Evolutionary conservation across 2,329 filamentous ascomycete species (phyloP).

Genomic region (Stachybotrys elegans): DNA sequence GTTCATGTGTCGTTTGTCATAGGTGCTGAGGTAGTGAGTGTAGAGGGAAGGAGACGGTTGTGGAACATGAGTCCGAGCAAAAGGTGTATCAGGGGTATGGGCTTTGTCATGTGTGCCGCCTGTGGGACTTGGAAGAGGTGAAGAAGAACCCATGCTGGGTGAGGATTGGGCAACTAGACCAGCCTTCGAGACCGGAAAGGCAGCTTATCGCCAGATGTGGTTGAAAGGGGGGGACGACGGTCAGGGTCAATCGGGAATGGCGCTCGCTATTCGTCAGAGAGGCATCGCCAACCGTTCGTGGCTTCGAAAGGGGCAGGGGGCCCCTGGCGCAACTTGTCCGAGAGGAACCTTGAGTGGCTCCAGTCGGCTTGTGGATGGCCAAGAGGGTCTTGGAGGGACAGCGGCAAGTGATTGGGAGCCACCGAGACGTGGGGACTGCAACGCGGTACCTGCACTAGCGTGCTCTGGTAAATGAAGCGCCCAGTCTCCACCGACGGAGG

Average conservation of each 20-base stretch:
- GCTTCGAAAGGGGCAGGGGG: neutral
- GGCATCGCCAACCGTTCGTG: neutral
- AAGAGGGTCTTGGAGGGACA: neutral
- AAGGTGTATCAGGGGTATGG: constrained; percentile 2
- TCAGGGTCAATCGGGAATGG: neutral
- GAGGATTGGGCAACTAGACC: neutral
- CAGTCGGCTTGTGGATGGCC: too few species aligned
- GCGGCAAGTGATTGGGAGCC: neutral
- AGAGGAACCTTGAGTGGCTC: too few species aligned
- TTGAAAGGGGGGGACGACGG: neutral
- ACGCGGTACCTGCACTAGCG: constrained; percentile 3
- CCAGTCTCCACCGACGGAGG: constrained; percentile 22
- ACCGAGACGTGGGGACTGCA: neutral
- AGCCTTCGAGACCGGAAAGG: neutral
- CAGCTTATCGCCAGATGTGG: neutral
- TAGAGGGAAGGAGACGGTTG: constrained; percentile 1
- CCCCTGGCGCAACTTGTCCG: too few species aligned
- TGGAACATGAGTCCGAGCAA: neutral
- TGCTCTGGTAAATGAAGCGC: constrained; percentile 3
- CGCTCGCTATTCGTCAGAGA: neutral
- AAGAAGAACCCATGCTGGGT: neutral
- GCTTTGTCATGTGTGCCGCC: neutral
- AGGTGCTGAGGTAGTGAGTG: neutral
- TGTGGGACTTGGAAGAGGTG: neutral
- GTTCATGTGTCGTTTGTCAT: neutral